These are phyloP conservation scores for Picochlorum costavermella DNA, from an alignment of 139 green algal species.

Conservation along the genomic window DNA sequence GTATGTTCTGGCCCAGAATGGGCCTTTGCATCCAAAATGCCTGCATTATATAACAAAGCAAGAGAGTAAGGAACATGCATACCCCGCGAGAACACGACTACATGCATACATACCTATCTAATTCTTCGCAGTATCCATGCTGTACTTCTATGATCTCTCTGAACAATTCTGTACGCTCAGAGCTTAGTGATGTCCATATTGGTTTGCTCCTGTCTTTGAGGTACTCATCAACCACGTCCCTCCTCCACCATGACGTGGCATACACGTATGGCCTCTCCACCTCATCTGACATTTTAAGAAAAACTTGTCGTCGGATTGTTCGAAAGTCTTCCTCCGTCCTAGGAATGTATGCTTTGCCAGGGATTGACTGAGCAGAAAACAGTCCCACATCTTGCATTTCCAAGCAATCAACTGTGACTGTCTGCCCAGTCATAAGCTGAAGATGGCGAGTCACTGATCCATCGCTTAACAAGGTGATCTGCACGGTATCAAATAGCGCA, in stretches of 20 bases:
- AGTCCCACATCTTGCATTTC: constrained; percentile 49
- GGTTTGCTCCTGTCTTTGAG: constrained; percentile 52
- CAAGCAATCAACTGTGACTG: constrained; percentile 58
- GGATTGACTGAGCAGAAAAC: constrained; percentile 37
- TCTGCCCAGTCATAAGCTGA: constrained; percentile 65
- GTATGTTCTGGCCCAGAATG: constrained; percentile 89
- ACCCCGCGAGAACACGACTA: not conserved
- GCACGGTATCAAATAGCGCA: not conserved
- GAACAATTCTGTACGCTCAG: constrained; percentile 72
- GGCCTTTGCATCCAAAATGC: constrained; percentile 40
- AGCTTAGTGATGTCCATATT: constrained; percentile 77
- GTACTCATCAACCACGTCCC: constrained; percentile 39
- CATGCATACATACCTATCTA: constrained; percentile 27
- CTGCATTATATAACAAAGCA: constrained; percentile 17
- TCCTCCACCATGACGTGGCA: constrained; percentile 88
- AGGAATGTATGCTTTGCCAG: constrained; percentile 5
- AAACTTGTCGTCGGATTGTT: constrained; percentile 57
- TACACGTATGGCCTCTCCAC: constrained; percentile 70
- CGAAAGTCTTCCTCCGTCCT: not conserved
- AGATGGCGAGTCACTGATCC: constrained; percentile 94
- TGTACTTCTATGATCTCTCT: constrained; percentile 64
- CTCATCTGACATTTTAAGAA: constrained; percentile 27
- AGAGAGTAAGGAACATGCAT: not conserved
- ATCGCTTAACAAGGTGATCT: constrained; percentile 82
- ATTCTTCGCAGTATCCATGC: constrained; percentile 41